Percentiles rank a stretch among this genome's conserved stretches.
Conservation (phyloP, 139 green algal species). For the Nannochloris sp. region DNA sequence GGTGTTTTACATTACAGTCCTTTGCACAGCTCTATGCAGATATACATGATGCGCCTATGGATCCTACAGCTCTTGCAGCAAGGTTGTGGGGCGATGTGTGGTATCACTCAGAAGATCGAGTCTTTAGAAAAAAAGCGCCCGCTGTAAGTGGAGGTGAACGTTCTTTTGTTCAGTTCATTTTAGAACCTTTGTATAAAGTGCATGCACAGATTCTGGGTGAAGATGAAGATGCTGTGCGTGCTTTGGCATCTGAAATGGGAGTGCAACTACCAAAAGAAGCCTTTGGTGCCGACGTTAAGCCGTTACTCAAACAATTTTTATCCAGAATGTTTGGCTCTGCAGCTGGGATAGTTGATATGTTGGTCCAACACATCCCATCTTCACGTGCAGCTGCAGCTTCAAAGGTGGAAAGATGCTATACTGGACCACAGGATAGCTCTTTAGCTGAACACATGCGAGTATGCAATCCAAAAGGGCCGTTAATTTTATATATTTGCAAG, state of each 20-base stretch:
- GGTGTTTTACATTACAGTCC: conserved; percentile 86
- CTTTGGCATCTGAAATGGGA: conserved; percentile 71
- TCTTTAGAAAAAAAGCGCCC: conserved; percentile 67
- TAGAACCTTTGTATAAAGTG: conserved; percentile 98
- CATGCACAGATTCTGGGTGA: conserved; percentile 66
- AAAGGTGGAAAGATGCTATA: conserved; percentile 76
- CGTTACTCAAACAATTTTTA: conserved; percentile 72
- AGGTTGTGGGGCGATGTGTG: conserved; percentile 91
- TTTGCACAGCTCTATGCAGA: conserved; percentile 80
- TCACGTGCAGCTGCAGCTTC: conserved; percentile 46
- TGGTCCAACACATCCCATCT: conserved; percentile 78
- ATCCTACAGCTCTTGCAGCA: conserved; percentile 27
- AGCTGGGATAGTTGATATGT: conserved; percentile 84
- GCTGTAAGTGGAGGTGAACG: conserved; percentile 49
- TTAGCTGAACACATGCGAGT: conserved; percentile 58
- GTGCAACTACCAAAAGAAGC: conserved; percentile 61
- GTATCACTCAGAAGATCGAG: conserved; percentile 43
- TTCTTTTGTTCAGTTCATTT: conserved; percentile 91
- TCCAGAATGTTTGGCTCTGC: conserved; percentile 62
- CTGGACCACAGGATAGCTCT: conserved; percentile 55
- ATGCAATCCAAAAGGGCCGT: conserved; percentile 77
- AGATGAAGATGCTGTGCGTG: conserved; percentile 35
- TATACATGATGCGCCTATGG: conserved; percentile 13
- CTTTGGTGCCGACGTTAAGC: conserved; percentile 85
- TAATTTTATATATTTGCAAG: conserved; percentile 90